phyloP scores from a whole-genome alignment of 495 filamentous ascomycete species.

The Viridothelium virens region DNA sequence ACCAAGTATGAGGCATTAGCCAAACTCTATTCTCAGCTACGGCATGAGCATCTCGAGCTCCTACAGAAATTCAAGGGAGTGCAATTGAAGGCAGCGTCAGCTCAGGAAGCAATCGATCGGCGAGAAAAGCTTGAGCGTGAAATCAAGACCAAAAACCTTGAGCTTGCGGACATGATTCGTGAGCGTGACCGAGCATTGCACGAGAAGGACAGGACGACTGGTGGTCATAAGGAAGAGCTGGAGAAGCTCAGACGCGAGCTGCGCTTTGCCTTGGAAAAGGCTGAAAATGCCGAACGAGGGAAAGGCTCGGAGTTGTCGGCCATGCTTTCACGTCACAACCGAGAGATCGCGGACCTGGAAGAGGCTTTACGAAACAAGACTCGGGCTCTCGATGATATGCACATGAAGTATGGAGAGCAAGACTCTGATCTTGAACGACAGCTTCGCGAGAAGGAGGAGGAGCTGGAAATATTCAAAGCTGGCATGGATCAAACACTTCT shows the following conservation, averaged over 20 bases:
- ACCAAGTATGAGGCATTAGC: slow-evolving; percentile 94
- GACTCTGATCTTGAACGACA: slow-evolving; percentile 76
- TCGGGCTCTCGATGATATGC: slow-evolving; percentile 76
- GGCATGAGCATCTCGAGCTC: slow-evolving; percentile 89
- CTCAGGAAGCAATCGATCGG: slow-evolving; percentile 90
- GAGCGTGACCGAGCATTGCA: slow-evolving; percentile 92
- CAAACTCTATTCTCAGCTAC: slow-evolving; percentile 92
- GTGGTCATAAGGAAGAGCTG: slow-evolving; percentile 83
- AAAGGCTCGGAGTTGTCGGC: slow-evolving; percentile 92
- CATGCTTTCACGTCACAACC: slow-evolving; percentile 89
- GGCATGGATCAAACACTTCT: slow-evolving; percentile 93
- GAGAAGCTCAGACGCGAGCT: slow-evolving; percentile 97
- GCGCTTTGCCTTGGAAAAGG: slow-evolving; percentile 82
- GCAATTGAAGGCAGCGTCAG: slow-evolving; percentile 91
- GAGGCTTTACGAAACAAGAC: slow-evolving; percentile 85
- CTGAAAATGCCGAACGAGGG: slow-evolving; percentile 82
- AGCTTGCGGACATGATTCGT: slow-evolving; percentile 96
- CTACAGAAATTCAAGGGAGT: slow-evolving; percentile 91
- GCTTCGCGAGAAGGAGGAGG: slow-evolving; percentile 88
- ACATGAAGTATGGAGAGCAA: slow-evolving; percentile 66
- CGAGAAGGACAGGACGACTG: slow-evolving; percentile 76
- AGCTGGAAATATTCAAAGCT: slow-evolving; percentile 92
- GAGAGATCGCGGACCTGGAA: slow-evolving; percentile 93
- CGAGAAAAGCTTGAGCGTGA: slow-evolving; percentile 93
- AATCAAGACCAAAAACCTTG: slow-evolving; percentile 97